phyloP scores from a whole-genome alignment of 345 rosid species.

The Populus euphratica region DNA sequence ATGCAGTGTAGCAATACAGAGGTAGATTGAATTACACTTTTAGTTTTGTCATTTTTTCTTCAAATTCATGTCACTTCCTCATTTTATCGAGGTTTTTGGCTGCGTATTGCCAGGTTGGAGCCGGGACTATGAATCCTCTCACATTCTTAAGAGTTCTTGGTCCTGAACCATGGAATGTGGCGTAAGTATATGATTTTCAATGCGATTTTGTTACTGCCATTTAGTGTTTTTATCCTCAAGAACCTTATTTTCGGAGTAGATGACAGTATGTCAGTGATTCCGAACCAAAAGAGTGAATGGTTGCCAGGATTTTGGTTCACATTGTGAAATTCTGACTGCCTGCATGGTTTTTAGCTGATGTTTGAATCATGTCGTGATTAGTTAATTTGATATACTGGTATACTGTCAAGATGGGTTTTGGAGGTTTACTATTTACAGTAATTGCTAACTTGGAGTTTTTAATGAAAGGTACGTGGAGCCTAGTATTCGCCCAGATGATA shows the following conservation, averaged over 20 bases:
- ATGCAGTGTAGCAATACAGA: slow-evolving; percentile 99
- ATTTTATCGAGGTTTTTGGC: background rate
- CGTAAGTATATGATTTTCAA: slow-evolving; percentile 44
- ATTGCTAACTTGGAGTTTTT: slow-evolving; percentile 15
- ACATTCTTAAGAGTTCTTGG: slow-evolving; percentile 94
- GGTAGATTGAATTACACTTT: slow-evolving; percentile 31
- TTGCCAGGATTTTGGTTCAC: background rate
- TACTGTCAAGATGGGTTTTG: background rate
- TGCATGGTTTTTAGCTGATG: no score
- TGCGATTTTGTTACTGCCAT: background rate
- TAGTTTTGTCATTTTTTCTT: background rate
- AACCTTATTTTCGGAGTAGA: background rate
- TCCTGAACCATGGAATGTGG: slow-evolving; percentile 97
- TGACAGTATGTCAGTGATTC: background rate
- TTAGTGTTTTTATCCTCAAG: background rate
- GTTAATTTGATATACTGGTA: no score
- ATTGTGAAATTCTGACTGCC: no score
- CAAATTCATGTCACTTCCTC: background rate
- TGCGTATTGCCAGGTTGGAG: slow-evolving; percentile 64
- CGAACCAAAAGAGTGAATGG: background rate
- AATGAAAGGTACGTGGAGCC: slow-evolving; percentile 73
- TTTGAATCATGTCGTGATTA: no score
- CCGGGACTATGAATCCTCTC: slow-evolving; percentile 96
- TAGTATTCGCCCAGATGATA: slow-evolving; percentile 93
- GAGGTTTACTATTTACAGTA: background rate